Conservation (phyloP, 345 rosid species). For the Moricandia moricandioides region DNA sequence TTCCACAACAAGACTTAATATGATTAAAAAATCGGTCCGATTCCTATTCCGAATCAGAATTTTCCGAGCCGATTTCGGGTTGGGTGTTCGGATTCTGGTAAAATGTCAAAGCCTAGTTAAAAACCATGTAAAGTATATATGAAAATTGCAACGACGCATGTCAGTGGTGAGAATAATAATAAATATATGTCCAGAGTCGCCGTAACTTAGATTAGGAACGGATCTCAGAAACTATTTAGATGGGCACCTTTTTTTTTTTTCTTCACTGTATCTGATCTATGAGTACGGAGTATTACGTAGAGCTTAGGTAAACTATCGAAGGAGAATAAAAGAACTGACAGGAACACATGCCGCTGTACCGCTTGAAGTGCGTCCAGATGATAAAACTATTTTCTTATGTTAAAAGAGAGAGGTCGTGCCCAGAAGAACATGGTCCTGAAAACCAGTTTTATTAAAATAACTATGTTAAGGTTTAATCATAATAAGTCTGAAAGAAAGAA, state of each 20-base stretch:
- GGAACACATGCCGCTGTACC: no score
- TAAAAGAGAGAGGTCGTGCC: conserved; percentile 31
- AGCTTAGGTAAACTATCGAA: no score
- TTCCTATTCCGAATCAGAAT: no score
- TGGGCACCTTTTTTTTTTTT: no score
- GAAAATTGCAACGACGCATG: conserved; percentile 29
- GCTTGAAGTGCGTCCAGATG: neutral
- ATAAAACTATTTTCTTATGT: neutral
- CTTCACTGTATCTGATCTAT: no score
- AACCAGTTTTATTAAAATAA: conserved; percentile 27
- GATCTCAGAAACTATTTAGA: no score
- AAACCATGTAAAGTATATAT: conserved; percentile 9
- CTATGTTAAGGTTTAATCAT: conserved; percentile 8
- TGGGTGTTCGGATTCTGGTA: no score
- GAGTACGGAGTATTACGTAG: no score
- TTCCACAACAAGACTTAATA: no score
- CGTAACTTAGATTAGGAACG: conserved; percentile 11
- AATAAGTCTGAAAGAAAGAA: conserved; percentile 15
- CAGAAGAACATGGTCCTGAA: conserved; percentile 35
- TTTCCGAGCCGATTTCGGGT: no score
- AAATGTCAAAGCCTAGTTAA: neutral
- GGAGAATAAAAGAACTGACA: no score
- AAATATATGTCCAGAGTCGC: conserved; percentile 30
- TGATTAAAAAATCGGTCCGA: no score
- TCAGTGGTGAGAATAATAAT: conserved; percentile 27